phyloP scores from a whole-genome alignment of 2,329 filamentous ascomycete genomes.

The Dothiorella sarmentorum region DNA sequence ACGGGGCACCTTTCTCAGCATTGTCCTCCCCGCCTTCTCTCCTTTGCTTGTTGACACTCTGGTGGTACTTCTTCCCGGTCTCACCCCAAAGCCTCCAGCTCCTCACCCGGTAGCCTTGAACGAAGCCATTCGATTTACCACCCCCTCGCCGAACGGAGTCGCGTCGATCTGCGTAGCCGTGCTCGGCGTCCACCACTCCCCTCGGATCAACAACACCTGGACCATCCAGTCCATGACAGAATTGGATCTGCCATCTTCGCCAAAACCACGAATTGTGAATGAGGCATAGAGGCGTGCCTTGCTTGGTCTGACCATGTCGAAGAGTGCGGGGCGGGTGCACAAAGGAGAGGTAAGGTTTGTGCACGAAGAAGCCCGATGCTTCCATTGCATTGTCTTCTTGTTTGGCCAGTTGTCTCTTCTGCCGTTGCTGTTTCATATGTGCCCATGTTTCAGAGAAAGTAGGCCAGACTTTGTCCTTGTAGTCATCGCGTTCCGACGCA shows the following conservation, averaged over 20 bases:
- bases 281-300: slow-evolving; percentile 24
- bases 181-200: slow-evolving; percentile 28
- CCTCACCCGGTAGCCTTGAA: slow-evolving; percentile 30
- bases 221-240: slow-evolving; percentile 24
- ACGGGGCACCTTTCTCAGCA: background rate
- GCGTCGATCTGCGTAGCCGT: slow-evolving; percentile 23
- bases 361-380: slow-evolving; percentile 28
- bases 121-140: slow-evolving; percentile 19
- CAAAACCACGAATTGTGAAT: slow-evolving; percentile 30
- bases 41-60: slow-evolving; percentile 21
- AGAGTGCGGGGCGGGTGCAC: slow-evolving; percentile 30
- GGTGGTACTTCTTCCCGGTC: slow-evolving; percentile 29
- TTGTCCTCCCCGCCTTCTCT: slow-evolving; percentile 20
- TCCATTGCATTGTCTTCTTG: slow-evolving; percentile 11
- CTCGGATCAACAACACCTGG: slow-evolving; percentile 29
- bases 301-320: slow-evolving; percentile 23
- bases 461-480: slow-evolving; percentile 24
- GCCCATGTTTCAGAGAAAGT: slow-evolving; percentile 3
- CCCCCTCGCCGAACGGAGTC: slow-evolving; percentile 18
- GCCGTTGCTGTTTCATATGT: slow-evolving; percentile 21
- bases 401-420: slow-evolving; percentile 18
- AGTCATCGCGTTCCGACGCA: slow-evolving; percentile 19
- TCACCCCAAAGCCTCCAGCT: slow-evolving; percentile 33
- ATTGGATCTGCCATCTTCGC: slow-evolving; percentile 31
- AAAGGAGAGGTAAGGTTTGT: slow-evolving; percentile 31